Evolutionary conservation across 1,139 yeast genomes (phyloP).

Genomic region (Fermentozyma sake): DNA sequence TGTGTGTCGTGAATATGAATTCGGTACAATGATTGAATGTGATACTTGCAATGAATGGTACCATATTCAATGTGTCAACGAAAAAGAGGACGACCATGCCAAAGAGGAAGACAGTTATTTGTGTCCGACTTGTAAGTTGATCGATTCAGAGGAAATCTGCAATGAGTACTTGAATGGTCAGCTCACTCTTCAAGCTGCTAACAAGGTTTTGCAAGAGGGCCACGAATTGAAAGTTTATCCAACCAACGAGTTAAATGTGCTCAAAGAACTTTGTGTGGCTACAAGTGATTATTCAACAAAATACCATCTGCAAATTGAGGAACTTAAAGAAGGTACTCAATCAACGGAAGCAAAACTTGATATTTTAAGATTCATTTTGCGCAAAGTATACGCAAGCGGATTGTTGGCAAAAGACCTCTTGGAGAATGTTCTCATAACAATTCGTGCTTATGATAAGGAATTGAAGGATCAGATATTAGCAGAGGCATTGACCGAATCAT

Average conservation of each 20-base stretch:
- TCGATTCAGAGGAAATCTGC: conserved; percentile 14
- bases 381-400: conserved; percentile 35
- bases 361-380: conserved; percentile 20
- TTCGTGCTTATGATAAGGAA: no score
- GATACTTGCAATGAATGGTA: conserved; percentile 80
- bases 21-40: conserved; percentile 76
- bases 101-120: conserved; percentile 42
- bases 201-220: conserved; percentile 24
- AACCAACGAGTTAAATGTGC: conserved; percentile 26
- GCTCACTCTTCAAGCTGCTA: conserved; percentile 16
- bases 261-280: conserved; percentile 18
- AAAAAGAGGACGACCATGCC: conserved; percentile 19
- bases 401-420: conserved; percentile 23
- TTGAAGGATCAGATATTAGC: no score
- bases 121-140: conserved; percentile 62
- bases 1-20: conserved; percentile 64
- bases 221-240: conserved; percentile 34
- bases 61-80: conserved; percentile 61
- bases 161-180: conserved; percentile 18
- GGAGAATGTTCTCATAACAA: no score
- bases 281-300: conserved; percentile 8
- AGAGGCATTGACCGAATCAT: no score
- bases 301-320: conserved; percentile 10
- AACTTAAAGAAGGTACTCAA: conserved; percentile 10
- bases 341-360: conserved; percentile 18